Conservation (phyloP, 441 rosid species). For the Pelargonium australe region DNA sequence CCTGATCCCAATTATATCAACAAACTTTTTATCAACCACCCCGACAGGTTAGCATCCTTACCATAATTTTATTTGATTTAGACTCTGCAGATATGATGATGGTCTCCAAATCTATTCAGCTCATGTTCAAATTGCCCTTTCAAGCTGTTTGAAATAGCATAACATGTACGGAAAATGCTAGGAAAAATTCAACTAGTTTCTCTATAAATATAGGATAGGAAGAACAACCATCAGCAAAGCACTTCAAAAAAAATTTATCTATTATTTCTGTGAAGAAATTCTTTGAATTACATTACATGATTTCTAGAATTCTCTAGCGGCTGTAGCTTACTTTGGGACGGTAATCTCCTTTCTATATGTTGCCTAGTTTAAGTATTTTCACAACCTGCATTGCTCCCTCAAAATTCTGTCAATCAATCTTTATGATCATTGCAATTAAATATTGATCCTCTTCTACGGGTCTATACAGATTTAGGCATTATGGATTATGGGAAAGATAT, state of each 20-base stretch:
- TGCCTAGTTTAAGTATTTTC: neutral
- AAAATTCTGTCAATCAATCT: neutral
- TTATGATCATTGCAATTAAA: neutral
- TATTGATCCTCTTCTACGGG: neutral
- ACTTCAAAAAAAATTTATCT: neutral
- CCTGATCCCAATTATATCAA: conserved; percentile 61
- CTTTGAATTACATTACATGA: neutral
- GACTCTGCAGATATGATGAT: neutral
- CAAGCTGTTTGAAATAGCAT: neutral
- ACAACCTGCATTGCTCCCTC: neutral
- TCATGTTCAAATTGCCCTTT: neutral
- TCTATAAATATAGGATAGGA: too few species aligned
- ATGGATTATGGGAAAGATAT: conserved; percentile 69
- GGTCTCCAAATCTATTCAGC: neutral
- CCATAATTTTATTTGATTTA: neutral
- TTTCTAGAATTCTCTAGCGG: too few species aligned
- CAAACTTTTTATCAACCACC: conserved; percentile 36
- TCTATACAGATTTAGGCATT: conserved; percentile 46
- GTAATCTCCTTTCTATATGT: neutral
- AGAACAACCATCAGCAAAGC: too few species aligned
- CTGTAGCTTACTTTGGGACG: neutral
- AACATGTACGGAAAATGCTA: too few species aligned
- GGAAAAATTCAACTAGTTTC: too few species aligned
- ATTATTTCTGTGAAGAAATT: neutral
- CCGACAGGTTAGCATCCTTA: conserved; percentile 49